Percentiles rank a stretch among this genome's conserved stretches.
Evolutionary conservation across 352 stramenopile genomes (phyloP).

Genomic region (Pythium chondricola): DNA sequence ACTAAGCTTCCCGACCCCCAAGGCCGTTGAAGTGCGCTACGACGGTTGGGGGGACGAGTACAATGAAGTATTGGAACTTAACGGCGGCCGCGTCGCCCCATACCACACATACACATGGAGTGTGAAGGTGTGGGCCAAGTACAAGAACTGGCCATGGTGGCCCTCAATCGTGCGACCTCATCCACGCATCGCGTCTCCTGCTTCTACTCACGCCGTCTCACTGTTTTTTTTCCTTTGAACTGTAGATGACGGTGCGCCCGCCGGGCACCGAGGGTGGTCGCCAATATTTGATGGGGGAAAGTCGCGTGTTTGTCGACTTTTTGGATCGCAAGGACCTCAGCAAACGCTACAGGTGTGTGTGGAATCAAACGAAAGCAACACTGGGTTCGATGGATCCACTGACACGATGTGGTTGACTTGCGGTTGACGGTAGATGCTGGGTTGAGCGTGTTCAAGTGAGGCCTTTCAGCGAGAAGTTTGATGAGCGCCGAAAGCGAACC

Average conservation of each 20-base stretch:
- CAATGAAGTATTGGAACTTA: constrained; percentile 50
- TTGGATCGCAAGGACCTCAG: constrained; percentile 26
- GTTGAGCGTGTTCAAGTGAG: constrained; percentile 30
- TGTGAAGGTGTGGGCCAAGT: constrained; percentile 80
- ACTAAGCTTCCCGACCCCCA: constrained; percentile 14
- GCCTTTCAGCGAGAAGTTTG: constrained; percentile 33
- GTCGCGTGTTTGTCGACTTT: constrained; percentile 51
- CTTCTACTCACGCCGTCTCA: background rate
- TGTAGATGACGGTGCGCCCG: constrained; percentile 56
- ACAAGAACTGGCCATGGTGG: constrained; percentile 74
- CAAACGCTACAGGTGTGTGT: background rate
- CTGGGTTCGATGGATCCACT: no score
- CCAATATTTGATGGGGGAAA: constrained; percentile 29
- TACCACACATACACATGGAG: constrained; percentile 75
- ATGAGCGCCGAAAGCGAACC: constrained; percentile 24
- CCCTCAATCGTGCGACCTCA: constrained; percentile 59
- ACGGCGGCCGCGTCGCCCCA: constrained; percentile 54
- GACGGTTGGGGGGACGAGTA: constrained; percentile 55
- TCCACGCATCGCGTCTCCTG: no score
- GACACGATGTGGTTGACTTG: no score
- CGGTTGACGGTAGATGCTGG: constrained; percentile 37
- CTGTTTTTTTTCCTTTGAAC: background rate
- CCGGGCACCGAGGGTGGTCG: constrained; percentile 37
- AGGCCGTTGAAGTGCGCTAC: constrained; percentile 60
- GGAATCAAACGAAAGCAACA: no score